Evolutionary conservation across 331 rosid species (phyloP).

Genomic region (Quercus tomentella): DNA sequence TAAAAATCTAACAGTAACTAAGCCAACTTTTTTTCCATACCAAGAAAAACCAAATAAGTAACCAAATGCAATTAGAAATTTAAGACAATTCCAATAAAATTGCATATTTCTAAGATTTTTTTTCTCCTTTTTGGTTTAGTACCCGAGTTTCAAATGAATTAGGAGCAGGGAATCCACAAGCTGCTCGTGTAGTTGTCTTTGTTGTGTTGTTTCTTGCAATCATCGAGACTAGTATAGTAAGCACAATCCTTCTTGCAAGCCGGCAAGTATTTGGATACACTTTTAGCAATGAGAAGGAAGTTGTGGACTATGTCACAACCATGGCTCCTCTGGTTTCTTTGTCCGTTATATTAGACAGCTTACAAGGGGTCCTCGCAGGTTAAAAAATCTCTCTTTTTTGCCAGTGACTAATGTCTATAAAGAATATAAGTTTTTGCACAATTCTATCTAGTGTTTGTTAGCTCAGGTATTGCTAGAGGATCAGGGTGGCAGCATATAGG

Average conservation of each 20-base stretch:
- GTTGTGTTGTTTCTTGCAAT: slow-evolving; percentile 42
- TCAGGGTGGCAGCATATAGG: slow-evolving; percentile 86
- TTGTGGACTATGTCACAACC: slow-evolving; percentile 57
- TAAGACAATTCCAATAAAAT: background rate
- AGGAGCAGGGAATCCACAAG: slow-evolving; percentile 72
- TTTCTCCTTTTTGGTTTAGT: slow-evolving; percentile 20
- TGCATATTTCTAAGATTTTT: background rate
- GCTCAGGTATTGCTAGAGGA: slow-evolving; percentile 74
- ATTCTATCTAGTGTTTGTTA: background rate
- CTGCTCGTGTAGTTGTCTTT: slow-evolving; percentile 49
- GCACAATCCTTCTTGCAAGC: slow-evolving; percentile 37
- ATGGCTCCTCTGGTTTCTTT: slow-evolving; percentile 64
- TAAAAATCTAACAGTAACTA: too few species aligned
- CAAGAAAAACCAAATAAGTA: too few species aligned
- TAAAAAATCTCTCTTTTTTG: slow-evolving; percentile 4
- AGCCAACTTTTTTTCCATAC: too few species aligned
- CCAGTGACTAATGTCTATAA: background rate
- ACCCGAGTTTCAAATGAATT: slow-evolving; percentile 79
- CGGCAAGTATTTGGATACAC: slow-evolving; percentile 52
- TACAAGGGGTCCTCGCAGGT: slow-evolving; percentile 75
- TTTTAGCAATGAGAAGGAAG: slow-evolving; percentile 71
- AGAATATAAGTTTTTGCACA: background rate
- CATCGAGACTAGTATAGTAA: slow-evolving; percentile 36
- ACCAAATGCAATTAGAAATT: too few species aligned
- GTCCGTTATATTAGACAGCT: slow-evolving; percentile 49